These are phyloP conservation scores for Stereocaulon alpinum DNA, from an alignment of 495 filamentous ascomycete genomes.

Conservation along the genomic window DNA sequence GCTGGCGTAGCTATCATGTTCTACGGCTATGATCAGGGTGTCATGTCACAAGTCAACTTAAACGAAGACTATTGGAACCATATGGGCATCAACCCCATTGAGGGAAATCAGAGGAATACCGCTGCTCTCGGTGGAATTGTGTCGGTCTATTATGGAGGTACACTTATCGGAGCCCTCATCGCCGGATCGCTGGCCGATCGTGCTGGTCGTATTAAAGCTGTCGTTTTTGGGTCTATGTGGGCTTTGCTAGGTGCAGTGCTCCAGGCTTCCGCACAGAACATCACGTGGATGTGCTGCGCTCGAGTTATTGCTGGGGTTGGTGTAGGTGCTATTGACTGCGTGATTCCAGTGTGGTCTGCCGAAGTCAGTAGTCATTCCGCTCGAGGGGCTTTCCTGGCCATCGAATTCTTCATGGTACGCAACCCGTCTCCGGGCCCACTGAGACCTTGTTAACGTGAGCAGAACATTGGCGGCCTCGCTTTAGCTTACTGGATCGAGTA, in stretches of 20 bases:
- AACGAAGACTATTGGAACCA: constrained; percentile 29
- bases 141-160: constrained; percentile 45
- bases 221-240: constrained; percentile 42
- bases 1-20: constrained; percentile 30
- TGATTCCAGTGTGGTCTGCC: constrained; percentile 41
- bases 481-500: constrained; percentile 56
- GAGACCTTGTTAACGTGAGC: constrained; percentile 34
- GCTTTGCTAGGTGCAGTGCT: constrained; percentile 44
- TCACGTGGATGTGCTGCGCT: constrained; percentile 45
- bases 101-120: constrained; percentile 16
- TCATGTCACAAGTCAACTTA: constrained; percentile 33
- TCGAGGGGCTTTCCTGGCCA: constrained; percentile 58
- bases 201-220: constrained; percentile 45
- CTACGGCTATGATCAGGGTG: constrained; percentile 31
- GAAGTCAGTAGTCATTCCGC: constrained; percentile 57
- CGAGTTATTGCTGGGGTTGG: constrained; percentile 47
- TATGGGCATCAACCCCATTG: constrained; percentile 17
- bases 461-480: constrained; percentile 46
- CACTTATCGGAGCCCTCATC: constrained; percentile 43
- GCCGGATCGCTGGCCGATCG: constrained; percentile 44
- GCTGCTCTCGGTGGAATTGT: constrained; percentile 38
- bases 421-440: constrained; percentile 35
- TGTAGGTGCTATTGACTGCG: constrained; percentile 42
- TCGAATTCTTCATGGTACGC: constrained; percentile 45
- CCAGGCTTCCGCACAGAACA: constrained; percentile 40